Conservation (phyloP, 139 green algal genomes). For the Edaphochlamys debaryana region DNA sequence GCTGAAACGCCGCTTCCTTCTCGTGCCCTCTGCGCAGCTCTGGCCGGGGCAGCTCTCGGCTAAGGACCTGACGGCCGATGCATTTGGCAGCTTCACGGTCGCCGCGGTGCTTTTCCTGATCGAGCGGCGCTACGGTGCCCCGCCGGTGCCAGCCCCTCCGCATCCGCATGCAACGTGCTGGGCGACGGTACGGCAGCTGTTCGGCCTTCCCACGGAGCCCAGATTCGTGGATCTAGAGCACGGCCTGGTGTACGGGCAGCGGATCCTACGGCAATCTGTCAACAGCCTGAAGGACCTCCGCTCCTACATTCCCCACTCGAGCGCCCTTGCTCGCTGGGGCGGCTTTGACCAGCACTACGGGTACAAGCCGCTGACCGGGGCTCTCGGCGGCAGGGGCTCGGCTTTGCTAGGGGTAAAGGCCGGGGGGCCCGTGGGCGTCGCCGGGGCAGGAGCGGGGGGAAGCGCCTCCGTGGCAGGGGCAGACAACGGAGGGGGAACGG, state of each 20-base stretch:
- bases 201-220: conserved; percentile 7
- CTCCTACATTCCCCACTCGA: not conserved
- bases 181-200: not conserved
- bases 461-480: not conserved
- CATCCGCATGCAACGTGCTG: not conserved
- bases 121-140: not conserved
- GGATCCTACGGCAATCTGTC: conserved; percentile 17
- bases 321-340: conserved; percentile 7
- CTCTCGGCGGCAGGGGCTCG: not conserved
- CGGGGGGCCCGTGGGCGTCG: no score
- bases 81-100: not conserved
- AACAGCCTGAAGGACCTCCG: conserved; percentile 34
- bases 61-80: conserved; percentile 22
- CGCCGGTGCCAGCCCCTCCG: not conserved
- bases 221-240: conserved; percentile 34
- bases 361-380: not conserved
- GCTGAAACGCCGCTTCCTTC: no score
- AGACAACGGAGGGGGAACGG: not conserved
- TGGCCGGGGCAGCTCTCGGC: conserved; percentile 19
- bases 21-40: not conserved
- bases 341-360: not conserved
- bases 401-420: not conserved
- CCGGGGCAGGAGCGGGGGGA: not conserved
- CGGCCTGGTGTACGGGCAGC: conserved; percentile 35
- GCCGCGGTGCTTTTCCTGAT: not conserved